Evolutionary conservation across 108 stramenopile genomes (phyloP), one percentile per base, ranked within the genome.

Genomic region (Cyclotella baltica): DNA sequence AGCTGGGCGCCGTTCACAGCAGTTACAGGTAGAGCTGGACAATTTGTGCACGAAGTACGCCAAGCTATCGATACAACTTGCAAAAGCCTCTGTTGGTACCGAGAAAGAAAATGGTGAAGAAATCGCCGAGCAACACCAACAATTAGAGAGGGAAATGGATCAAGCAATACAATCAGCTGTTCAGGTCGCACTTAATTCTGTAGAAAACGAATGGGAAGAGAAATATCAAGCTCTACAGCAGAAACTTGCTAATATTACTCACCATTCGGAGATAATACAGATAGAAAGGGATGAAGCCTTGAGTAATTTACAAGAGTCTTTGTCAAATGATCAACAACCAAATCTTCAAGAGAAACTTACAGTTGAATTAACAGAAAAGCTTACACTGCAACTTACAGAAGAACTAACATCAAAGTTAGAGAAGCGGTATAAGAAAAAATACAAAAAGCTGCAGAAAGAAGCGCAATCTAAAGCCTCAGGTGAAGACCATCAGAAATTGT

Each of bases 141-240:
- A 69, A 36, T n/a, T 75, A 29, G 75, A 72, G 56, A 63, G 50
- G 30, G 73, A 82, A 73, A 82, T 76, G 81, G 70, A 76, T 53
- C 11, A 61, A n/a, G 70, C 81, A 18, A 71, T 82, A 47, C 81
- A 76, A 76, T 59, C 58, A 56, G 70, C 70, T 61, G 20, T 82
- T 38, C 67, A 75, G 36, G 34, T 57, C 67, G 62, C 74, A 51
- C 50, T 82, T 16, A 70, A 76, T 15, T 57, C 70, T 11, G 23
- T 75, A 4, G 75, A 72, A 27, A 40, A 76, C 20, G 81, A 67
- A 51, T 82, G 81, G 81, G 52, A 70, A 52, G 64, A 51, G 65
- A 72, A 63, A 22, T 72, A 67, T 69, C 62, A 75, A 51, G 46
- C 15, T 15, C 30, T 82, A 19, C 59, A 82, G 53, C 28, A 61